These are phyloP conservation scores for Candida odintsovae DNA, from an alignment of 805 yeast species.

Conservation along the genomic window DNA sequence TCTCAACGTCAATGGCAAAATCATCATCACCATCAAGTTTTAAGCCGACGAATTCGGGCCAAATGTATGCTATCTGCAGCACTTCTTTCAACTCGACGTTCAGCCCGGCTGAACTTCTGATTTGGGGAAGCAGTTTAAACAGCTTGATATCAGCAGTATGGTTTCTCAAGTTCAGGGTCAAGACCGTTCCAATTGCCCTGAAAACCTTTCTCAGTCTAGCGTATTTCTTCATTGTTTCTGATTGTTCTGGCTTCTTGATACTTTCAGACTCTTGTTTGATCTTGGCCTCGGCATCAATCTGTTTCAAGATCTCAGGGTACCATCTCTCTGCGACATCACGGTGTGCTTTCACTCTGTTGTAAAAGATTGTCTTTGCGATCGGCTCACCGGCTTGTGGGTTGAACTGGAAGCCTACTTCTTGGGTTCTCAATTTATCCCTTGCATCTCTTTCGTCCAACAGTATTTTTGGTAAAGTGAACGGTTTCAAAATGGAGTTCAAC, in stretches of 20 bases:
- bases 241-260: background rate
- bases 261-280: background rate
- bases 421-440: constrained; percentile 32
- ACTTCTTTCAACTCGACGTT: constrained; percentile 11
- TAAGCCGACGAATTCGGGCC: constrained; percentile 16
- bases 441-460: constrained; percentile 27
- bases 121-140: constrained; percentile 9
- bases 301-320: constrained; percentile 34
- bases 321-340: constrained; percentile 37
- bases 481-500: constrained; percentile 28
- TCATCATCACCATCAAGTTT: constrained; percentile 15
- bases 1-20: constrained; percentile 14
- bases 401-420: constrained; percentile 35
- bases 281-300: constrained; percentile 18
- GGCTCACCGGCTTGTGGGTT: constrained; percentile 32
- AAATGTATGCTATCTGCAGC: constrained; percentile 13
- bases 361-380: constrained; percentile 35
- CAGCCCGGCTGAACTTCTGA: constrained; percentile 8
- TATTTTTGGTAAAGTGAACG: constrained; percentile 26
- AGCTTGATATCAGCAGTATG: constrained; percentile 17
- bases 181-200: constrained; percentile 13
- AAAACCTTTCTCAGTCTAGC: constrained; percentile 10
- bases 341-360: constrained; percentile 37
- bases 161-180: constrained; percentile 10
- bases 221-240: background rate